Base-by-base conservation (phyloP, 257 asterid genomes). In the Capsicum pubescens region DNA sequence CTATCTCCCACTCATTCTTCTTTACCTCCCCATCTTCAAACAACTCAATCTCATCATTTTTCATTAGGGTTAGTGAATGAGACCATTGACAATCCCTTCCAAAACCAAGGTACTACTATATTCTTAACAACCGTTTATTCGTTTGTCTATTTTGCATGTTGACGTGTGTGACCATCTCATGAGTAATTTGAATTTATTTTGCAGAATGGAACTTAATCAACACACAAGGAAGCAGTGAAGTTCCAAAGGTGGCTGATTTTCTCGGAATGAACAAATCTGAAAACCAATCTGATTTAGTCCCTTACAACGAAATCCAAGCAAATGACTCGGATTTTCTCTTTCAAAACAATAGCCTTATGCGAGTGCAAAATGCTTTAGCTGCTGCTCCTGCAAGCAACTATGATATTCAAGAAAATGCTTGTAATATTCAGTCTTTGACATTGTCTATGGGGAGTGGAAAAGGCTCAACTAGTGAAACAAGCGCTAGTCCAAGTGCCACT, bases 361-460 rank as follows among this genome's bases (percentile, higher is more conserved):
- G 90, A 21, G 87, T 88, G 46, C 92, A 89, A 56, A 90, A 88
- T 68, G 79, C 89, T 14, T 68, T 82, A 84, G 91, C 66, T 8
- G 81, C 66, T 12, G 84, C 84, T 15, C 72, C 88, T 7, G 39
- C 80, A 16, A 59, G 4, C 4, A 86, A 69, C 85, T 88, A 80
- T 60, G 93, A 90, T 60, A 84, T 88, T 32, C 93, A 89, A 89
- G 97, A 93, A 81, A 91, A 80, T 82, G 88, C 87, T 36, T 85
- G 91, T 16, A 90, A 84, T 87, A 87, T 92, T 91, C 98, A 94
- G 78, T 93, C 95, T 10, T 83, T 94, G 83, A 93, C 97, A 9
- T 90, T 94, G 55, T 88, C 97, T 0, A 93, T 94, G 98, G 97
- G 97, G 10, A 92, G 93, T 44, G 95, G 95, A 7, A 94, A 92